phyloP scores from a whole-genome alignment of 208 protist species.

The Blechomonas ayalai region DNA sequence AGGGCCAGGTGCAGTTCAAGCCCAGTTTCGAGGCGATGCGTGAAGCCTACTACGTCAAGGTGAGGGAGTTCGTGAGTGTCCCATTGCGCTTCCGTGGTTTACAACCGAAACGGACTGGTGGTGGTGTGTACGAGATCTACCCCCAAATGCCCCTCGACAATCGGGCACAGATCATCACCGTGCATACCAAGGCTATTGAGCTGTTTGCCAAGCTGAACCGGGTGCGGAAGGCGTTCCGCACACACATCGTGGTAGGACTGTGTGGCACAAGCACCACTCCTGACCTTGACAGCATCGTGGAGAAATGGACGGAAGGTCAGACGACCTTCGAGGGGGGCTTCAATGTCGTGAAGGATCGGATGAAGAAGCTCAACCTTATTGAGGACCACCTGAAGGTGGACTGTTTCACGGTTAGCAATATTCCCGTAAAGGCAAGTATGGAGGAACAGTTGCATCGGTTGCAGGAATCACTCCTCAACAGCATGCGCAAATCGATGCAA shows the following conservation, averaged over 20 bases:
- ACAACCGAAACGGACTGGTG: slow-evolving; percentile 63
- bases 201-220: slow-evolving; percentile 89
- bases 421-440: slow-evolving; percentile 89
- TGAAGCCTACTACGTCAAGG: slow-evolving; percentile 92
- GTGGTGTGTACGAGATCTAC: slow-evolving; percentile 85
- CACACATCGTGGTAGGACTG: slow-evolving; percentile 84
- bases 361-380: slow-evolving; percentile 78
- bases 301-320: slow-evolving; percentile 52
- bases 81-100: slow-evolving; percentile 91
- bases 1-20: slow-evolving; percentile 90
- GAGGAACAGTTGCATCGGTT: slow-evolving; percentile 90
- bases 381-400: slow-evolving; percentile 89
- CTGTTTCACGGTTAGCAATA: slow-evolving; percentile 90
- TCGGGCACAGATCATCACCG: slow-evolving; percentile 68
- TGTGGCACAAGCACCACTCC: slow-evolving; percentile 82
- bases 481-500: slow-evolving; percentile 74
- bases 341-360: slow-evolving; percentile 80
- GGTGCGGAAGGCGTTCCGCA: slow-evolving; percentile 80
- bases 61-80: slow-evolving; percentile 92
- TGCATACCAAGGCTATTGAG: slow-evolving; percentile 90
- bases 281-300: slow-evolving; percentile 87
- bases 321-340: slow-evolving; percentile 81
- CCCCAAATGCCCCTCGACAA: slow-evolving; percentile 82
- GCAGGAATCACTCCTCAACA: slow-evolving; percentile 83
- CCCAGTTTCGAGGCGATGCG: slow-evolving; percentile 92